Evolutionary conservation across 208 protist species (phyloP), one percentile per base, ranked within the genome.

Genomic region (Tetramitus jugosus): DNA sequence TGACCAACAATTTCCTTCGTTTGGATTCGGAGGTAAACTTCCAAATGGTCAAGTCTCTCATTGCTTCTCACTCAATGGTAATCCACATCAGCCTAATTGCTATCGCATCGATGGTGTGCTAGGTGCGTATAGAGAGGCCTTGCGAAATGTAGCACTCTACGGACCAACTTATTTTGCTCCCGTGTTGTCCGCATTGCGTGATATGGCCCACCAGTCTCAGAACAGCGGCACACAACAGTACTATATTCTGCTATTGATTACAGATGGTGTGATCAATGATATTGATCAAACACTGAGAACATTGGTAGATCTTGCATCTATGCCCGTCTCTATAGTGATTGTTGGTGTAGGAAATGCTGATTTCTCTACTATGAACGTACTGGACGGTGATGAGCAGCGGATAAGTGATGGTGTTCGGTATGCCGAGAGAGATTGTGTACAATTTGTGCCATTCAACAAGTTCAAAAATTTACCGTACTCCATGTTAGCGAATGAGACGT

Each of bases 121-220:
- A n/a, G 79, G 87, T 65, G 82, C 82, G 31, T 91, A 91, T 71
- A 76, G 79, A 14, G n/a, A 60, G n/a, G 13, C 81, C 14, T 56
- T 91, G 60, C 80, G 77, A 56, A 35, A 43, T 26, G 71, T 88
- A 43, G 81, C 56, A 31, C 83, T 90, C 35, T 87, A 77, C 68
- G 88, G 87, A 0, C 87, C 88, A 7, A 91, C 88, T 23, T 89
- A 91, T 82, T 90, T 91, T 80, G 65, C 87, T 8, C 82, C 75
- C 43, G 80, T 82, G 64, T 83, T 87, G 33, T 61, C 37, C 14
- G 17, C 76, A 49, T 4, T 53, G 35, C 3, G 20, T 56, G 1
- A 46, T 7, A 14, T 79, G n/a, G 82, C 60, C 2, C 39, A 53
- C 14, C n/a, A n/a, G n/a, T 40, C 37, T 31, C 6, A 79, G 35